A percentile compares a stretch with the other conserved stretches of the same genome.
Evolutionary conservation across 1,284 basidiomycete genomes (phyloP).

Genomic region (Amylostereum areolatum): DNA sequence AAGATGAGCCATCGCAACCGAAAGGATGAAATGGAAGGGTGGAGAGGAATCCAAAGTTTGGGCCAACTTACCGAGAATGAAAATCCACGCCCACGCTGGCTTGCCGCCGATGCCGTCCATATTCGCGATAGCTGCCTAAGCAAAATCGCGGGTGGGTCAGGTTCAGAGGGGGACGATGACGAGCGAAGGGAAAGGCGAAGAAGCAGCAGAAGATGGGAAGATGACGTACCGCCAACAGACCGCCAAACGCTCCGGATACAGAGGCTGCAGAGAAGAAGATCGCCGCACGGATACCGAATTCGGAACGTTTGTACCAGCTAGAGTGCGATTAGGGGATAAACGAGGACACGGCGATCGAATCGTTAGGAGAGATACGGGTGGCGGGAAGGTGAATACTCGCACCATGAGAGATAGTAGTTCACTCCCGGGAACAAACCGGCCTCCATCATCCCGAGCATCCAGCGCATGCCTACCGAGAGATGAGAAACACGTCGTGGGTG

Average conservation of each 20-base stretch:
- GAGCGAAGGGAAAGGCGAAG: not conserved
- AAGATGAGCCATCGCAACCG: not conserved
- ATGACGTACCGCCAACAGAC: conserved; percentile 11
- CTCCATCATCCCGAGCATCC: conserved; percentile 29
- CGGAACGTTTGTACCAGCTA: conserved; percentile 48
- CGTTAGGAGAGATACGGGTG: not conserved
- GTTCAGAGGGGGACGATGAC: not conserved
- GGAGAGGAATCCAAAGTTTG: not conserved
- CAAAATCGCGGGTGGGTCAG: conserved; percentile 45
- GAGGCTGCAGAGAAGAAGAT: conserved; percentile 71
- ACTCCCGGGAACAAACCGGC: conserved; percentile 32
- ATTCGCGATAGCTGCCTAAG: conserved; percentile 54
- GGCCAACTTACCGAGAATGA: conserved; percentile 46
- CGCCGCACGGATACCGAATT: conserved; percentile 61
- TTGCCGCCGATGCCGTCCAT: conserved; percentile 64
- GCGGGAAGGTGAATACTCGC: conserved; percentile 2
- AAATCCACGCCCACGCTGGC: conserved; percentile 62
- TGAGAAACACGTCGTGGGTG: not conserved
- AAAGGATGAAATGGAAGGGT: not conserved
- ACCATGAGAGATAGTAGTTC: conserved; percentile 33
- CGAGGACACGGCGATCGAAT: not conserved
- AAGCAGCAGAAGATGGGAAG: conserved; percentile 4
- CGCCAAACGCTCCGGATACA: conserved; percentile 64
- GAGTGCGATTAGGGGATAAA: not conserved
- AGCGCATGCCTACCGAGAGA: conserved; percentile 21